Evolutionary conservation across 2,329 filamentous ascomycete genomes (phyloP), one percentile per base, ranked within the genome.

Genomic region (Paramyrothecium sp.): DNA sequence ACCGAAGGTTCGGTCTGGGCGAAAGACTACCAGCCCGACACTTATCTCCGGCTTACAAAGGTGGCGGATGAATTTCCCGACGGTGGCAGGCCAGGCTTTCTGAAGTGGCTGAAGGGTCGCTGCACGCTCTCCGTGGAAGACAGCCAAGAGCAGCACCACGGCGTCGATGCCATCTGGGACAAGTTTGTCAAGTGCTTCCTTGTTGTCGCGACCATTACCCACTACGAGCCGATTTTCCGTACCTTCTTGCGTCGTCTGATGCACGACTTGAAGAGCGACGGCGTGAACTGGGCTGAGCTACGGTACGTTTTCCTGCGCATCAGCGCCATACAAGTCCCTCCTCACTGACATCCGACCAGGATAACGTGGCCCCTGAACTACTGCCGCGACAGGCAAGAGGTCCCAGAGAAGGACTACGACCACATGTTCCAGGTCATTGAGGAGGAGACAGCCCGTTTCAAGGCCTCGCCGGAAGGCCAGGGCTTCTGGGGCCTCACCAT

Each of bases 201-300:
- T 3, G 84, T 94, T 3, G 81, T 94, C 49, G 84, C 85, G 46
- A 88, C 86, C 17, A 83, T 97, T 54, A 81, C 97, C 52, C 90
- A 89, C 73, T 97, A 97, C 73, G 94, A 97, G 73, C 93, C 93
- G 16, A 91, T 98, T 61, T 94, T 91, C 75, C 86, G 92, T 22
- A 78, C 80, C 19, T 96, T 92, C 67, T 76, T 97, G 59, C 85
- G 83, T 26, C 82, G 85, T 21, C 80, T 97, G 65, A 85, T 96
- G 72, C 77, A 77, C 52, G 81, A 88, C 51, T 79, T 97, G 21
- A 80, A 88, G n/a, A 85, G 85, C 3, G 94, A 99, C 70, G 92
- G 92, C 4, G 85, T 97, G 30, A 86, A 81, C 66, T 98, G 92
- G 82, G 89, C 90, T 16, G 95, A 98, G 69, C 77, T 97, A 59